Evolutionary conservation across 805 yeast genomes (phyloP).

Genomic region (Komagataella kurtzmanii): DNA sequence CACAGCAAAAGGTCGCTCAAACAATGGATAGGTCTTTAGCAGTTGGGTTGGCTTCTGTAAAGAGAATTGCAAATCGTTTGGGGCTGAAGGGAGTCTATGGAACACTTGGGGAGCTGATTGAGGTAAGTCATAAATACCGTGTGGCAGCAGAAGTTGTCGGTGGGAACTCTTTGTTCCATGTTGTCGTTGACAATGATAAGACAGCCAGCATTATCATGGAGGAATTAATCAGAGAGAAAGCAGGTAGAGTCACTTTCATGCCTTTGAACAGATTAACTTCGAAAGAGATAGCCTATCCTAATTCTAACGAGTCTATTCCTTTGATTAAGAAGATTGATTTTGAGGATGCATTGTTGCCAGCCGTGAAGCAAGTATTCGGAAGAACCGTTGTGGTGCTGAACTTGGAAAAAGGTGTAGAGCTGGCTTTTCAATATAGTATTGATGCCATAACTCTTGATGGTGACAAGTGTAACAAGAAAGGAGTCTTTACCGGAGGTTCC

Average conservation of each 20-base stretch:
- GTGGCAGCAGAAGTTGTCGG: slow-evolving; percentile 84
- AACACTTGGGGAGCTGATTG: slow-evolving; percentile 71
- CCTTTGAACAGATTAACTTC: slow-evolving; percentile 64
- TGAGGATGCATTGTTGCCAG: slow-evolving; percentile 43
- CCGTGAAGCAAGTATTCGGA: slow-evolving; percentile 72
- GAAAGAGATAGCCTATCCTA: slow-evolving; percentile 39
- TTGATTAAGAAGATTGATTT: slow-evolving; percentile 60
- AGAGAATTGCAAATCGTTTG: slow-evolving; percentile 43
- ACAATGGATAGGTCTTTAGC: slow-evolving; percentile 67
- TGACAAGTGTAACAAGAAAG: slow-evolving; percentile 73
- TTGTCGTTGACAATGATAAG: slow-evolving; percentile 79
- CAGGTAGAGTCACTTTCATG: slow-evolving; percentile 84
- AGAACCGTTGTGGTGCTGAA: slow-evolving; percentile 65
- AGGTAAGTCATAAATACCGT: slow-evolving; percentile 70
- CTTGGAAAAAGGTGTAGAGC: slow-evolving; percentile 51
- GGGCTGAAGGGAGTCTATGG: slow-evolving; percentile 65
- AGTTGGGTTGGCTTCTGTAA: slow-evolving; percentile 58
- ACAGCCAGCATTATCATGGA: slow-evolving; percentile 75
- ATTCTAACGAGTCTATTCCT: slow-evolving; percentile 57
- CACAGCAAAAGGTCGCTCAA: slow-evolving; percentile 49
- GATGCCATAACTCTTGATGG: slow-evolving; percentile 87
- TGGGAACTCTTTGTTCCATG: slow-evolving; percentile 74
- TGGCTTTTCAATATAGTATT: slow-evolving; percentile 46
- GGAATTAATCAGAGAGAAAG: slow-evolving; percentile 51
- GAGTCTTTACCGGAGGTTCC: slow-evolving; percentile 83